A percentile compares a stretch with the other conserved stretches of the same genome.
phyloP scores from a whole-genome alignment of 23 red algal genomes.

The Cyanidiococcus yangmingshanensis region DNA sequence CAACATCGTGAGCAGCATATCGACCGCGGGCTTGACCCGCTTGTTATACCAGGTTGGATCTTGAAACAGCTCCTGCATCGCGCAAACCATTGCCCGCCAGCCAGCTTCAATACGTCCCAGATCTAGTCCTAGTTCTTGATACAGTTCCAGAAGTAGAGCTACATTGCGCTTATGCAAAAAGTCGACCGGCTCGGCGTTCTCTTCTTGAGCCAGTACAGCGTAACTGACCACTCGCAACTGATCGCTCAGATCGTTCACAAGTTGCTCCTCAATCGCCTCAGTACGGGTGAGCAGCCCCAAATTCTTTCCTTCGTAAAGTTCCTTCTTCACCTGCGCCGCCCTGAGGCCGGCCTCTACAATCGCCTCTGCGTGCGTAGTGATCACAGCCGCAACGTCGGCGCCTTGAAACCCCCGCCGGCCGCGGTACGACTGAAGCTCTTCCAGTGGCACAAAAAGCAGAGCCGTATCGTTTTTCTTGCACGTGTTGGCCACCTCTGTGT shows the following conservation, averaged over 20 bases:
- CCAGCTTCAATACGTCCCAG: neutral
- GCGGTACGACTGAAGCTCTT: conserved; percentile 50
- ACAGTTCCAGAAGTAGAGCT: conserved; percentile 36
- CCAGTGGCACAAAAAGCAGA: conserved; percentile 33
- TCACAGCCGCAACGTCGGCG: conserved; percentile 33
- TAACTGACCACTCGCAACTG: conserved; percentile 43
- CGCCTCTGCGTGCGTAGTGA: conserved; percentile 39
- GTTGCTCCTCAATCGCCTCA: conserved; percentile 23
- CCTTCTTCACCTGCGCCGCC: conserved; percentile 3
- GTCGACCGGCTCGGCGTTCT: conserved; percentile 13
- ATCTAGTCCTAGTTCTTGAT: conserved; percentile 20
- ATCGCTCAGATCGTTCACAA: conserved; percentile 27
- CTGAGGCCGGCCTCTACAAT: conserved; percentile 25
- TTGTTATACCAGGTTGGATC: neutral
- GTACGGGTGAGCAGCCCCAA: neutral
- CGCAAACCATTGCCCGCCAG: conserved; percentile 2
- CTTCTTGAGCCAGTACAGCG: conserved; percentile 29
- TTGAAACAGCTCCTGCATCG: neutral
- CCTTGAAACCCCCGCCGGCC: conserved; percentile 37
- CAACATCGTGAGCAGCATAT: neutral
- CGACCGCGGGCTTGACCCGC: conserved; percentile 4
- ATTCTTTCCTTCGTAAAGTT: neutral
- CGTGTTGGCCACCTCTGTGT: conserved; percentile 35
- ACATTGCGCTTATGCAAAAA: conserved; percentile 53
- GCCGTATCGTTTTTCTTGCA: conserved; percentile 86